These are phyloP conservation scores for Naegleria lovaniensis DNA, from an alignment of 208 protist species.

Conservation along the genomic window DNA sequence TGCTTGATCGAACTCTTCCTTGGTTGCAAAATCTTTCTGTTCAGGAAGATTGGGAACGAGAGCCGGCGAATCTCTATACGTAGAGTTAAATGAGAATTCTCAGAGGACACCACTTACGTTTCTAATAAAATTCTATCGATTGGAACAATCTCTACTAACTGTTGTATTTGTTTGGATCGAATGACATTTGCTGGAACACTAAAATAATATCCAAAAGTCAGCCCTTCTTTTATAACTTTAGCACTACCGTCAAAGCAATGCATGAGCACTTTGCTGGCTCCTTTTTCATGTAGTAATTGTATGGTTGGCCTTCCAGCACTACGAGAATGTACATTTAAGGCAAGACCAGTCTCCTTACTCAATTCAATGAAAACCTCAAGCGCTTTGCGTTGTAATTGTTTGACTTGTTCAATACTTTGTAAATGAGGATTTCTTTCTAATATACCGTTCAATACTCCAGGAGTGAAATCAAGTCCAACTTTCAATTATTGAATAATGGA, in stretches of 20 bases:
- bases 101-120: not conserved
- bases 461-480: slow-evolving; percentile 20
- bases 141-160: not conserved
- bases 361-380: not conserved
- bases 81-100: too few species aligned
- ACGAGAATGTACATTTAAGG: slow-evolving; percentile 8
- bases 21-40: not conserved
- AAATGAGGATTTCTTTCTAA: not conserved
- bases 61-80: not conserved
- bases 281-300: not conserved
- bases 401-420: not conserved
- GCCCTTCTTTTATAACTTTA: not conserved
- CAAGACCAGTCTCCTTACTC: not conserved
- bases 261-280: not conserved
- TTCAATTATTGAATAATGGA: too few species aligned
- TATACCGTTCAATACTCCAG: not conserved
- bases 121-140: not conserved
- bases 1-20: not conserved
- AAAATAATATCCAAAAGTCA: not conserved
- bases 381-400: not conserved
- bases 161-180: not conserved
- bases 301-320: slow-evolving; percentile 13
- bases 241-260: slow-evolving; percentile 24
- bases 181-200: slow-evolving; percentile 9
- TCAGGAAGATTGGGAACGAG: not conserved